These are phyloP conservation scores for Pseudogymnoascus sp. DNA, from an alignment of 2,329 filamentous ascomycete genomes.

Conservation along the genomic window DNA sequence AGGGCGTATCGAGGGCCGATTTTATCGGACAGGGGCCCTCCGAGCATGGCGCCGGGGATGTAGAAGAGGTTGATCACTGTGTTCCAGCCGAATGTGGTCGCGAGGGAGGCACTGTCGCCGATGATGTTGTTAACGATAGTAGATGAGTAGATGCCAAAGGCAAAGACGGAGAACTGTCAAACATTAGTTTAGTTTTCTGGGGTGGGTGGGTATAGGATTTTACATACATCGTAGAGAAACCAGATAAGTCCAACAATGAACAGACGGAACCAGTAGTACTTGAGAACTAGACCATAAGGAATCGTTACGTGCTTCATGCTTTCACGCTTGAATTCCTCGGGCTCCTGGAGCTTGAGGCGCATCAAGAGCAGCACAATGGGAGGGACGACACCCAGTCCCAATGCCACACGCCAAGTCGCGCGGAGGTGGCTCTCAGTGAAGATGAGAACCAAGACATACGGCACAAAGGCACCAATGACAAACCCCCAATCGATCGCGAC, in stretches of 20 bases:
- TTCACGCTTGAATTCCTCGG: conserved; percentile 60
- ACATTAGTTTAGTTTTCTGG: conserved; percentile 16
- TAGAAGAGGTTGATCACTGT: conserved; percentile 85
- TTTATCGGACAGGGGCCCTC: conserved; percentile 69
- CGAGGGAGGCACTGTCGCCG: conserved; percentile 52
- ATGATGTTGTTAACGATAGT: conserved; percentile 63
- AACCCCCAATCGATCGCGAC: conserved; percentile 82
- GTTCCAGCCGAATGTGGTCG: conserved; percentile 79
- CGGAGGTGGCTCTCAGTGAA: conserved; percentile 50
- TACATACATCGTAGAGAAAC: conserved; percentile 69
- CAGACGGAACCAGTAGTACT: conserved; percentile 69
- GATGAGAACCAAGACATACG: conserved; percentile 56
- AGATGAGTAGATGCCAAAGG: conserved; percentile 78
- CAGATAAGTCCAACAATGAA: conserved; percentile 65
- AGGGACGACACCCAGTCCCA: conserved; percentile 74
- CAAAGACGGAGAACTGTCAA: conserved; percentile 65
- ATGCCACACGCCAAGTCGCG: conserved; percentile 72
- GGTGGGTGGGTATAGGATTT: not conserved
- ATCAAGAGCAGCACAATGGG: conserved; percentile 64
- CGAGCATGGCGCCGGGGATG: conserved; percentile 71
- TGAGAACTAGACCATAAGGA: conserved; percentile 47
- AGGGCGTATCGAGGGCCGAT: conserved; percentile 72
- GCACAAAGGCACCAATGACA: conserved; percentile 70
- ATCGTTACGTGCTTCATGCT: conserved; percentile 37
- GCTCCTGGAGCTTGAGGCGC: conserved; percentile 67